Evolutionary conservation across 768 basidiomycete species (phyloP).

Genomic region (Pleurotus djamor): DNA sequence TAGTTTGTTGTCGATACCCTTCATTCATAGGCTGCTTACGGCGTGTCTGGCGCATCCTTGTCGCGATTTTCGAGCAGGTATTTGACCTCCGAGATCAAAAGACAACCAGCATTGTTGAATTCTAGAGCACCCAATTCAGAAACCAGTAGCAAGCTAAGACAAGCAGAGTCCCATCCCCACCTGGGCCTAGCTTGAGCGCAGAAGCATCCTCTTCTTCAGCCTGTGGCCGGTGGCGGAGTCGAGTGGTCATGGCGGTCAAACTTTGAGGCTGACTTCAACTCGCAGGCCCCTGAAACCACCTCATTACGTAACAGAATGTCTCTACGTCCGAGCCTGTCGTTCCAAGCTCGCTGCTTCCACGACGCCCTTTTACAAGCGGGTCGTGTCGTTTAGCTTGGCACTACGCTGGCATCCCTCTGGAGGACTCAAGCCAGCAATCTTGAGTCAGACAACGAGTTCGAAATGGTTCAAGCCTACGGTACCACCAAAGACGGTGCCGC

Average conservation of each 20-base stretch:
- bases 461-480: constrained; percentile 75
- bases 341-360: no score
- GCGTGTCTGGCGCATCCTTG: constrained; percentile 85
- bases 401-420: background rate
- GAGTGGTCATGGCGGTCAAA: constrained; percentile 45
- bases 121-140: constrained; percentile 38
- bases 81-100: constrained; percentile 91
- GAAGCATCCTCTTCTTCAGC: constrained; percentile 86
- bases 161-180: no score
- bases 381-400: background rate
- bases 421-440: background rate
- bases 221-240: constrained; percentile 66
- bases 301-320: no score
- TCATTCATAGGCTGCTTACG: constrained; percentile 36
- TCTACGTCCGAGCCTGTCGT: no score
- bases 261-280: no score
- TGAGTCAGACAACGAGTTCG: constrained; percentile 27
- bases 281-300: no score
- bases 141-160: no score
- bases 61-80: constrained; percentile 85
- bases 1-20: background rate
- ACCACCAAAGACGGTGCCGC: constrained; percentile 35
- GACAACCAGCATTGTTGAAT: constrained; percentile 89
- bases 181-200: constrained; percentile 77
- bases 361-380: background rate